Conservation (phyloP, 2,329 filamentous ascomycete species). For the Alternaria metachromatica region DNA sequence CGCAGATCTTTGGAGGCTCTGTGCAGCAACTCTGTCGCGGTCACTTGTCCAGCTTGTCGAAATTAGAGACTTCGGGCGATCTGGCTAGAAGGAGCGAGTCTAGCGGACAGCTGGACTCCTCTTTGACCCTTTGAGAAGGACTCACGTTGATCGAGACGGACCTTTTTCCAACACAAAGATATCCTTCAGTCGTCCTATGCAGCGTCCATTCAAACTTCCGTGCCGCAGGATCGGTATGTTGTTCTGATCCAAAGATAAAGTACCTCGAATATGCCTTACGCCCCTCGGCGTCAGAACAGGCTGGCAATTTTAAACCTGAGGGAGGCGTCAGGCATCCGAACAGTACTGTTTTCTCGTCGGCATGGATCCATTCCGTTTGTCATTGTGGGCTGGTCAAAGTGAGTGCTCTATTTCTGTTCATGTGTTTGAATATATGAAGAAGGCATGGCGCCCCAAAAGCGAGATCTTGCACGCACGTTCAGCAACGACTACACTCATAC, state of each 20-base stretch:
- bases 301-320: not conserved
- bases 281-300: not conserved
- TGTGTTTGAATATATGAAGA: not conserved
- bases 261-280: not conserved
- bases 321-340: not conserved
- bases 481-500: not conserved
- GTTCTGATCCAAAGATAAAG: not conserved
- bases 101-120: not conserved
- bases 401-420: not conserved
- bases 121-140: not conserved
- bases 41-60: not conserved
- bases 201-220: too few relatives aligned
- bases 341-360: not conserved
- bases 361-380: not conserved
- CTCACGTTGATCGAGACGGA: not conserved
- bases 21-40: not conserved
- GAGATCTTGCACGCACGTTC: not conserved
- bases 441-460: not conserved
- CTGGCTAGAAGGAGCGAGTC: not conserved
- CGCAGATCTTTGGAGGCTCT: not conserved
- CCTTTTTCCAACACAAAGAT: too few relatives aligned
- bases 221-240: not conserved
- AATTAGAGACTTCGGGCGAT: accelerated
- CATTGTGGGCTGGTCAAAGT: not conserved
- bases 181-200: not conserved